Conservation (phyloP, 2,329 filamentous ascomycete species). For the Hymenoscyphus infarciens region DNA sequence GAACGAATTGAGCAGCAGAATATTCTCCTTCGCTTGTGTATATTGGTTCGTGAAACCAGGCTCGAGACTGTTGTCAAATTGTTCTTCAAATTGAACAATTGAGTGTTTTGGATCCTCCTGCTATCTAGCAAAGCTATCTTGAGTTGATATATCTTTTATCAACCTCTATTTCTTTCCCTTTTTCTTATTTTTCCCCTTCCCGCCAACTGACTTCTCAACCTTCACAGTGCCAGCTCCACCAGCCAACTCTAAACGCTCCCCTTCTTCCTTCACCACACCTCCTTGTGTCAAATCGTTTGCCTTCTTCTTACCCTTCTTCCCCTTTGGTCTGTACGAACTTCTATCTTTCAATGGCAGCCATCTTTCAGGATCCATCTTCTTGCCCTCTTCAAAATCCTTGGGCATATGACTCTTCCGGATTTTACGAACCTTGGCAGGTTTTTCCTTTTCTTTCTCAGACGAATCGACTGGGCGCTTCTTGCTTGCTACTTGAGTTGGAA, state of each 20-base stretch:
- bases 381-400: slow-evolving; percentile 71
- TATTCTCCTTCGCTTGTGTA: too few species aligned
- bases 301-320: slow-evolving; percentile 86
- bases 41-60: too few species aligned
- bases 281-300: slow-evolving; percentile 78
- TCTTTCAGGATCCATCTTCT: slow-evolving; percentile 81
- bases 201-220: slow-evolving; percentile 54
- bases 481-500: slow-evolving; percentile 37
- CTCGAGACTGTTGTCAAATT: too few species aligned
- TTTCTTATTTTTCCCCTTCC: slow-evolving; percentile 41
- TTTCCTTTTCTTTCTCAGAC: slow-evolving; percentile 38
- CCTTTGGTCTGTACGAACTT: slow-evolving; percentile 84
- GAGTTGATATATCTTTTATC: not conserved
- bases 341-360: slow-evolving; percentile 91
- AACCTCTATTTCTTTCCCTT: slow-evolving; percentile 49
- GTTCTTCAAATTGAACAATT: too few species aligned
- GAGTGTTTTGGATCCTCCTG: too few species aligned
- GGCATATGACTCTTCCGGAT: slow-evolving; percentile 60
- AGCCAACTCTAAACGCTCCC: slow-evolving; percentile 58
- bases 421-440: slow-evolving; percentile 53
- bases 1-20: too few species aligned
- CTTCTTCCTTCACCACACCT: slow-evolving; percentile 70
- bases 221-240: slow-evolving; percentile 61
- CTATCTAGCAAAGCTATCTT: too few species aligned
- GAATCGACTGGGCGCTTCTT: slow-evolving; percentile 49